Percentiles rank a stretch among this genome's conserved stretches.
Evolutionary conservation across 352 stramenopile species (phyloP).

Genomic region (Globisporangium spinosum): DNA sequence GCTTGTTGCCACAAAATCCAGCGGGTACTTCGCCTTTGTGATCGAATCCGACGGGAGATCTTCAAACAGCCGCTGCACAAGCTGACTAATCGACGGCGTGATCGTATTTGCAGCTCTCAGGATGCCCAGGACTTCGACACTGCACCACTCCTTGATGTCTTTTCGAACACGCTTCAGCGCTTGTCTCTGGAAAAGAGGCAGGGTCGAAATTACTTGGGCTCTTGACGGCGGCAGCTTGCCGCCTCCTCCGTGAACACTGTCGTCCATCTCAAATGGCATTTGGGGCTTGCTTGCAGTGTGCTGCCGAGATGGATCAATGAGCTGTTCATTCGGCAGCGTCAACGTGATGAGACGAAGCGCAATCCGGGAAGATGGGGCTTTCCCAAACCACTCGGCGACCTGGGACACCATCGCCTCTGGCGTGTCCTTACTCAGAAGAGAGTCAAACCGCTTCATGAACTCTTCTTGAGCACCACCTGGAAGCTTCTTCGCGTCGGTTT

Average conservation of each 20-base stretch:
- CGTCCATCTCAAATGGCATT: slow-evolving; percentile 63
- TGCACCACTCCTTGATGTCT: slow-evolving; percentile 84
- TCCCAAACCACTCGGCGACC: slow-evolving; percentile 59
- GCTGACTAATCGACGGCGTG: slow-evolving; percentile 52
- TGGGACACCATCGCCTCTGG: slow-evolving; percentile 28
- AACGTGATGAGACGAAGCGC: slow-evolving; percentile 73
- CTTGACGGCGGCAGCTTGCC: slow-evolving; percentile 26
- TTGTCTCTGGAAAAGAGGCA: slow-evolving; percentile 75
- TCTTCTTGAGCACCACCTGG: slow-evolving; percentile 28
- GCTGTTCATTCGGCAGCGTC: slow-evolving; percentile 71
- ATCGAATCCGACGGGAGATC: slow-evolving; percentile 52
- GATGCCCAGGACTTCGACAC: slow-evolving; percentile 77
- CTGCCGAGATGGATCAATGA: slow-evolving; percentile 36
- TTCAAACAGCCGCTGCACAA: slow-evolving; percentile 75
- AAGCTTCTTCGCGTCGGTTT: slow-evolving; percentile 15
- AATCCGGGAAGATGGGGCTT: slow-evolving; percentile 36
- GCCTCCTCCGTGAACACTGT: slow-evolving; percentile 16
- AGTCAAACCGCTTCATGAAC: slow-evolving; percentile 39
- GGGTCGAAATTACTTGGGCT: slow-evolving; percentile 46
- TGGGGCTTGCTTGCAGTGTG: slow-evolving; percentile 24
- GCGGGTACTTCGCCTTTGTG: slow-evolving; percentile 63
- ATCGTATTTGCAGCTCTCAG: slow-evolving; percentile 59
- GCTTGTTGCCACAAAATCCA: slow-evolving; percentile 63
- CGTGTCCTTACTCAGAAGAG: slow-evolving; percentile 24
- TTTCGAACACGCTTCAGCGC: slow-evolving; percentile 60